A percentile compares a stretch with the other conserved stretches of the same genome.
Conservation (phyloP, 805 yeast genomes). For the Candida boleticola region DNA sequence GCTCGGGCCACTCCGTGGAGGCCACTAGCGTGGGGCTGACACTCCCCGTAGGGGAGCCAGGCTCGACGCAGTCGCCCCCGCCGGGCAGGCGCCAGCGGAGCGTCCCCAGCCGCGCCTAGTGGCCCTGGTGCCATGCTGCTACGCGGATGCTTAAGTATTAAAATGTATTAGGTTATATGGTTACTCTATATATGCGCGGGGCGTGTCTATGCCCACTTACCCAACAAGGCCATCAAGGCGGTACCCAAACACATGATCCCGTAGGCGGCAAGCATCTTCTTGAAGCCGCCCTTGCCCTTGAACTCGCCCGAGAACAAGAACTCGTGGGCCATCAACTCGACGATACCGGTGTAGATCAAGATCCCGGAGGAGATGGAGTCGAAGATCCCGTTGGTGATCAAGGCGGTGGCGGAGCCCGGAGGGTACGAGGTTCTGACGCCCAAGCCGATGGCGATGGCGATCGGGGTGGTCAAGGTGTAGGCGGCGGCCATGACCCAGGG, state of each 20-base stretch:
- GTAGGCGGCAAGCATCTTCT: conserved; percentile 51
- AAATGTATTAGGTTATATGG: no score
- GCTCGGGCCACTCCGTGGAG: no score
- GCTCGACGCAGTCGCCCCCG: no score
- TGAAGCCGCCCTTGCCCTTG: conserved; percentile 55
- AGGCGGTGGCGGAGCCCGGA: conserved; percentile 55
- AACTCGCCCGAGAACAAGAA: conserved; percentile 62
- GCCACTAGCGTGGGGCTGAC: no score
- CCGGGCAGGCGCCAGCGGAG: no score
- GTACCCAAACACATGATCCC: conserved; percentile 60
- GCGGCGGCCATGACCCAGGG: conserved; percentile 58
- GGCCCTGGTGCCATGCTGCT: no score
- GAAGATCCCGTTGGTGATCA: conserved; percentile 68
- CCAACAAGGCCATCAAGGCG: conserved; percentile 75
- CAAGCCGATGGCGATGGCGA: conserved; percentile 75
- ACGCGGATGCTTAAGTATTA: no score
- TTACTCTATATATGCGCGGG: no score
- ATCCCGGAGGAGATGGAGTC: conserved; percentile 80
- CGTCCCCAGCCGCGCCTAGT: no score
- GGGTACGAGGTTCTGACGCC: conserved; percentile 66
- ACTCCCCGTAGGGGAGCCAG: no score
- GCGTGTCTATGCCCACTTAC: conserved; percentile 68
- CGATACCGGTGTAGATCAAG: conserved; percentile 70
- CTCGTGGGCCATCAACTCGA: conserved; percentile 79
- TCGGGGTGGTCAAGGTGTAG: conserved; percentile 62